phyloP scores from a whole-genome alignment of 345 rosid species.

The Barbarea vulgaris region DNA sequence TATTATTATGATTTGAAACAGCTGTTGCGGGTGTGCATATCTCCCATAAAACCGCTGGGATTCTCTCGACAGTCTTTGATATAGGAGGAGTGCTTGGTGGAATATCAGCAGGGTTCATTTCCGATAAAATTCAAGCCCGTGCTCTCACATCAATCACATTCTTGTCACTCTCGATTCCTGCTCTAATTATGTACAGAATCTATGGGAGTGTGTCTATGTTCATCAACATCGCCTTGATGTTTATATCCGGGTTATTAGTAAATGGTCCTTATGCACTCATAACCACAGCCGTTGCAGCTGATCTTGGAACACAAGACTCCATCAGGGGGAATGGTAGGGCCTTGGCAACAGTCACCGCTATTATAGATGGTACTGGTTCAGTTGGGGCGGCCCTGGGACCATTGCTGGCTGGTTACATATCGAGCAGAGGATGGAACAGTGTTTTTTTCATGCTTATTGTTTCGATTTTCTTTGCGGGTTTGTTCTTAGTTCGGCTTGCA shows the following conservation, averaged over 20 bases:
- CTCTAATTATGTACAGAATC: constrained; percentile 62
- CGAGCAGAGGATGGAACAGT: constrained; percentile 82
- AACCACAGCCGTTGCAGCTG: constrained; percentile 93
- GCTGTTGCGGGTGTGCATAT: constrained; percentile 85
- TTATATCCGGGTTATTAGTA: constrained; percentile 74
- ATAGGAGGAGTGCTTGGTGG: constrained; percentile 91
- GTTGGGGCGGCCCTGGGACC: constrained; percentile 94
- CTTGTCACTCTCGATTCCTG: constrained; percentile 73
- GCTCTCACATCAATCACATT: constrained; percentile 73
- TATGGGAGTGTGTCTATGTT: constrained; percentile 70
- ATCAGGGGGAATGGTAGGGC: constrained; percentile 80
- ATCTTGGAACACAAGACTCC: constrained; percentile 86
- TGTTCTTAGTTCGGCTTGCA: constrained; percentile 66
- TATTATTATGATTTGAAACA: constrained; percentile 40
- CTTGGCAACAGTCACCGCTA: constrained; percentile 87
- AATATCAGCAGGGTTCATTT: constrained; percentile 68
- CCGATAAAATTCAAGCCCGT: constrained; percentile 79
- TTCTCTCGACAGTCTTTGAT: constrained; percentile 79
- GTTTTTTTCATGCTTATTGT: constrained; percentile 76
- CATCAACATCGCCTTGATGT: constrained; percentile 66
- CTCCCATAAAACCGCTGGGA: constrained; percentile 83
- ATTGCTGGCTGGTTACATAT: constrained; percentile 79
- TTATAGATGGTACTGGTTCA: constrained; percentile 95
- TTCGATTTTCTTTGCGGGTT: constrained; percentile 55
- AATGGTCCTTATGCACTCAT: constrained; percentile 89